Base-by-base conservation (phyloP, 306 rosid genomes). In the Malus sieversii region DNA sequence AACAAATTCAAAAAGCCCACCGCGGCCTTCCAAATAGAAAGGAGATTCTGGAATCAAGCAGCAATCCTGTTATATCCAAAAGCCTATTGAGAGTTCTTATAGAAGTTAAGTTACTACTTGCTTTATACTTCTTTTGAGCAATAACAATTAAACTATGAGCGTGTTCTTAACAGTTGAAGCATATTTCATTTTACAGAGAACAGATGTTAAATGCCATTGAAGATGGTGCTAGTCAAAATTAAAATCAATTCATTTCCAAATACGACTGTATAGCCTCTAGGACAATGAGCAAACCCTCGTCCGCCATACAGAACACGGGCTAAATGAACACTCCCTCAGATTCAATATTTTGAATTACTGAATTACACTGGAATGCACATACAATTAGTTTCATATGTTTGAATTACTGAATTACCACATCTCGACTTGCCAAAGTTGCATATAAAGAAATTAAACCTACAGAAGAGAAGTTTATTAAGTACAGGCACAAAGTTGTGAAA, bases 31-130 rank as follows among this genome's bases (percentile, higher is more conserved):
- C 80, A 90, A 92, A 85, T 85, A 92, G 88, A 94, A 95, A 30
- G 97, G 92, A 72, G 96, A 90, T 87, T 95, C 98, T 46, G 98
- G 97, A 89, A 95, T 87, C 89, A 95, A 87, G 87, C 98, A 92
- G 84, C 98, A 95, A 85, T 92, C 97, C 98, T 92, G 96, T 88
- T 82, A 86, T 77, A 88, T 72, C 59, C 55, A 68, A 81, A 42
- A 63, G 68, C 78, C 68, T 55, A 78, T 88, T 32, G 87, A 83
- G 48, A 73, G 74, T 46, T 62, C 66, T 69, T 70, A 42, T 15
- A 61, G 27, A 38, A 30, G 74, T 46, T 46, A 27, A 52, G 9
- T 33, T 11, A 18, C 57, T 27, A 75, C 27, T 35, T 8, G 22
- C 12, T 57, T 22, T 33, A 40, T 32, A 70, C 33, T 23, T 38